Conservation (phyloP, 805 yeast genomes). For the Wickerhamomyces canadensis region DNA sequence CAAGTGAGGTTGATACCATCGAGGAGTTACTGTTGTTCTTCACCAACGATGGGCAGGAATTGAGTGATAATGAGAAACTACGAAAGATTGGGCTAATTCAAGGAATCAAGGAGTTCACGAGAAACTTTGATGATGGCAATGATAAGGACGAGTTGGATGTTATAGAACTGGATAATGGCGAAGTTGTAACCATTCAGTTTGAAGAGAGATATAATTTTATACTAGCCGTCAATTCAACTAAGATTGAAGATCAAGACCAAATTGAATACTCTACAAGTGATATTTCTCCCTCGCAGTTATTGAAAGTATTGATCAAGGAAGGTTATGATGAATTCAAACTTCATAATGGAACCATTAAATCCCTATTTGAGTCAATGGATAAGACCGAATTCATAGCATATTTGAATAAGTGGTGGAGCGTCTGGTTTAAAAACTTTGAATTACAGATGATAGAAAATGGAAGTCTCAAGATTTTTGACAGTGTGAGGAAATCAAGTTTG, state of each 20-base stretch:
- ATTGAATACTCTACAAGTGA: slow-evolving; percentile 6
- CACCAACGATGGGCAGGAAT: slow-evolving; percentile 16
- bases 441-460: slow-evolving; percentile 29
- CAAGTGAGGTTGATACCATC: slow-evolving; percentile 26
- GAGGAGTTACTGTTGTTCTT: slow-evolving; percentile 31
- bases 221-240: slow-evolving; percentile 16
- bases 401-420: slow-evolving; percentile 32
- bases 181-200: slow-evolving; percentile 22
- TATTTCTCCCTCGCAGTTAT: slow-evolving; percentile 23
- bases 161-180: slow-evolving; percentile 25
- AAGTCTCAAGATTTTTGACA: slow-evolving; percentile 24
- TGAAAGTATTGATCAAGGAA: slow-evolving; percentile 21
- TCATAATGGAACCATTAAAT: slow-evolving; percentile 19
- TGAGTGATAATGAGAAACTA: slow-evolving; percentile 28
- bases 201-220: slow-evolving; percentile 26
- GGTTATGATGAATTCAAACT: slow-evolving; percentile 22
- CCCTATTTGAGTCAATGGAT: slow-evolving; percentile 14
- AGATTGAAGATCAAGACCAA: slow-evolving; percentile 14
- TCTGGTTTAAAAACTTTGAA: slow-evolving; percentile 27
- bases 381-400: slow-evolving; percentile 11
- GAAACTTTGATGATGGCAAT: slow-evolving; percentile 6
- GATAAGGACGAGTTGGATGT: slow-evolving; percentile 13
- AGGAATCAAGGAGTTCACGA: slow-evolving; percentile 24
- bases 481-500: slow-evolving; percentile 26
- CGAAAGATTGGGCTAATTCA: slow-evolving; percentile 38